Base-by-base conservation (phyloP, 805 yeast species). In the Candida morakotiae region DNA sequence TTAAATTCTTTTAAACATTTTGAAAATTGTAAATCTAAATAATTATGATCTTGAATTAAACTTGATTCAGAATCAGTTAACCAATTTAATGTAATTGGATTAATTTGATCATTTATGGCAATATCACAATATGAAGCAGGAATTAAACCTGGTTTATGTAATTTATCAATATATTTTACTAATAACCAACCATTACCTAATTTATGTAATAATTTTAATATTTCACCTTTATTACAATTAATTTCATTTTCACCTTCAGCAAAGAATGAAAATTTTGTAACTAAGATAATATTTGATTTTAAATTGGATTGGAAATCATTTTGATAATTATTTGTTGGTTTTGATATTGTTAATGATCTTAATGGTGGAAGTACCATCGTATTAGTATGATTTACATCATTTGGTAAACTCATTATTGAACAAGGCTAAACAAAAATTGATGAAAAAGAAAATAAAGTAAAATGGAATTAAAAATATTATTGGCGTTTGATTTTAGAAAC, bases 151-250 rank as follows among this genome's bases (percentile, higher is more conserved):
- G 74, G 69, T 3, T 51, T 53, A 4, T 61, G 53, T 21, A 73
- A 40, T 40, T 67, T 61, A 28, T 73, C 75, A 23, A 77, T 65
- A n/a, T 75, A 70, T 50, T 76, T 75, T 7, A 75, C 83, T 29
- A 75, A 51, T 2, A 77, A 52, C 79, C 81, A 75, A 1, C 81
- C 83, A 46, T 71, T 68, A 1, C 71, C 71, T 28, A 61, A 64
- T 28, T 71, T 54, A 35, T 71, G 71, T 4, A 76, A 42, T 15
- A 78, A 52, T 47, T 73, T 77, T 19, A 78, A 54, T 13, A 75
- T 67, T 41, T 75, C 82, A 9, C 81, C 81, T 27, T 67, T 67
- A 2, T 56, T 52, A 1, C 75, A 61, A 1, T 69, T 46, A 6
- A 78, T 52, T 46, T 78, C 83, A 31, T 61, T 57, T 4, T 48